phyloP scores from a whole-genome alignment of 2,329 filamentous ascomycete species.

The Aquanectria penicillioides region DNA sequence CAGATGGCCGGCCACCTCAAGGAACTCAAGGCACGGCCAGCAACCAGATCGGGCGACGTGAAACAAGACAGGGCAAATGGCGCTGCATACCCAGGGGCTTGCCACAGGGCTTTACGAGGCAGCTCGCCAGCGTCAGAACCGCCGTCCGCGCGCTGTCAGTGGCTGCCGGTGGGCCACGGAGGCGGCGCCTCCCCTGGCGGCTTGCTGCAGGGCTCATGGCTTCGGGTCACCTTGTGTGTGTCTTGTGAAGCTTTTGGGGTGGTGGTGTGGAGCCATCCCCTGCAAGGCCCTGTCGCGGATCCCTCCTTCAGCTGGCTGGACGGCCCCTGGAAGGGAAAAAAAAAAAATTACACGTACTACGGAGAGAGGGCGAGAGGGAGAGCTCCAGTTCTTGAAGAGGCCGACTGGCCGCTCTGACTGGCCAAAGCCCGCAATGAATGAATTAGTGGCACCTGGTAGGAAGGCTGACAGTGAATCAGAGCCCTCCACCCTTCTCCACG shows the following conservation, averaged over 20 bases:
- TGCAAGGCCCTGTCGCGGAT: slow-evolving; percentile 37
- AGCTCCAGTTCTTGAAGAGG: too few species aligned
- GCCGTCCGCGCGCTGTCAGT: slow-evolving; percentile 28
- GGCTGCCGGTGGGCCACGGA: slow-evolving; percentile 31
- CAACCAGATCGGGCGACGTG: slow-evolving; percentile 35
- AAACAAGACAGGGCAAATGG: slow-evolving; percentile 29
- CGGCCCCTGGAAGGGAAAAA: slow-evolving; percentile 8
- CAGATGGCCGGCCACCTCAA: slow-evolving; percentile 14
- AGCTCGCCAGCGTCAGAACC: too few species aligned
- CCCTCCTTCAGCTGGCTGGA: slow-evolving; percentile 37
- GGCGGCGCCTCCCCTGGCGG: slow-evolving; percentile 40
- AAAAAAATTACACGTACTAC: not conserved
- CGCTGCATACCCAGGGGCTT: not conserved
- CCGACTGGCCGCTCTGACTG: slow-evolving; percentile 15
- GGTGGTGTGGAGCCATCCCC: slow-evolving; percentile 12
- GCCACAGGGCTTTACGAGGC: slow-evolving; percentile 6
- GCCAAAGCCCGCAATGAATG: slow-evolving; percentile 1
- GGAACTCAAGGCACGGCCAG: slow-evolving; percentile 1
- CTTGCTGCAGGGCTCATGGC: slow-evolving; percentile 21
- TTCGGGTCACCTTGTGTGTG: slow-evolving; percentile 10
- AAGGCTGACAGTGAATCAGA: slow-evolving; percentile 30
- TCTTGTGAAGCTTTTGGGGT: not conserved
- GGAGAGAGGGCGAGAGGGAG: not conserved
- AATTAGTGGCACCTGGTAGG: too few species aligned
- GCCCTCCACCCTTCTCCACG: slow-evolving; percentile 32